These are phyloP conservation scores for Chlorella sorokiniana DNA, from an alignment of 139 green algal species.

Conservation along the genomic window DNA sequence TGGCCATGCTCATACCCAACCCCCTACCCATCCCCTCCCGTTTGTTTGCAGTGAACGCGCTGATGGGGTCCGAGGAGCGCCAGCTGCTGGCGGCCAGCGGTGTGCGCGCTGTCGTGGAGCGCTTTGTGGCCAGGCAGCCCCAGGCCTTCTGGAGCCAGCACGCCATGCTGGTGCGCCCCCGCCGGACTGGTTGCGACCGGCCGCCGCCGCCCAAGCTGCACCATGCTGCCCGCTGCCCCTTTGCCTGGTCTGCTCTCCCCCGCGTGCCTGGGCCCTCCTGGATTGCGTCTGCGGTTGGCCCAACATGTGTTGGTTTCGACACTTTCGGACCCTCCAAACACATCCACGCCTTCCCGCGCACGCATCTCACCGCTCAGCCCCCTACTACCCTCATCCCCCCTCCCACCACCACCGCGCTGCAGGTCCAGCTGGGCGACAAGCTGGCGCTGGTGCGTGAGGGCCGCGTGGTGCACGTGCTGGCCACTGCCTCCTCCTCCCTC, in stretches of 20 bases:
- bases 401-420: background rate
- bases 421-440: slow-evolving; percentile 61
- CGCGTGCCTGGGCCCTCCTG: too few relatives aligned
- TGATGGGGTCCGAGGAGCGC: slow-evolving; percentile 7
- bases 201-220: background rate
- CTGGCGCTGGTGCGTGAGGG: slow-evolving; percentile 54
- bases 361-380: background rate
- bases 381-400: background rate
- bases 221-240: background rate
- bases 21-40: background rate
- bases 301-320: too few relatives aligned
- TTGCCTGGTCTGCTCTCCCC: too few relatives aligned
- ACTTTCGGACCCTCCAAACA: too few relatives aligned
- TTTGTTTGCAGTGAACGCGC: slow-evolving; percentile 19
- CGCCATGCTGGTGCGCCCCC: slow-evolving; percentile 59
- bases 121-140: slow-evolving; percentile 15
- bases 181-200: too few relatives aligned
- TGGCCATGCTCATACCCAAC: too few relatives aligned
- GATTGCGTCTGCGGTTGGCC: too few relatives aligned
- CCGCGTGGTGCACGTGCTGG: slow-evolving; percentile 48
- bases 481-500: slow-evolving; percentile 31
- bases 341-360: too few relatives aligned
- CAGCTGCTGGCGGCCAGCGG: background rate
- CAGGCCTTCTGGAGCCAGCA: slow-evolving; percentile 52
- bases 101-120: slow-evolving; percentile 38